Evolutionary conservation across 176 grass and related monocot species (phyloP), one percentile per base, ranked within the genome.

Genomic region (Melocanna baccifera): DNA sequence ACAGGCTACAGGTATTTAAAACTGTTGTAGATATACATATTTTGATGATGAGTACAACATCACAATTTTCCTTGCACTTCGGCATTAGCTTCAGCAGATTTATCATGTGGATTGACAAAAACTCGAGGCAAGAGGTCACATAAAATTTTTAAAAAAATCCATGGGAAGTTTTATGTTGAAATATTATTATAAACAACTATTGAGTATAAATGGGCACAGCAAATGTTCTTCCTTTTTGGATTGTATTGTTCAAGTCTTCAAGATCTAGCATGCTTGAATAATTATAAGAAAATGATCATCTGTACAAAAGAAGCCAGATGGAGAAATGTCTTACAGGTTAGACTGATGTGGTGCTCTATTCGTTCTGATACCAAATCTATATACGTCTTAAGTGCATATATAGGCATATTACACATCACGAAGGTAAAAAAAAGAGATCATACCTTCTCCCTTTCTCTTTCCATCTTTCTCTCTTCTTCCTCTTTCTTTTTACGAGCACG

Each of bases 401-500:
- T 15, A 62, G 13, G 19, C 46, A 81, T 39, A 55, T 46, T 26
- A 53, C 58, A 29, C 46, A 53, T 62, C 5, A 73, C 5, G 4
- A 67, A 84, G 46, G 45, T 69, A 73, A 56, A 85, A 5, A 43
- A 81, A 40, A 81, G 15, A 45, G 48, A 78, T 36, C 34, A 73
- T 80, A 96, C 96, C 91, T 96, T 99, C 22, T 99, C 96, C 84
- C 74, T 96, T 83, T 99, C 96, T 91, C 93, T 96, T 86, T 99
- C 96, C 86, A 91, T 96, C 88, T 78, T 92, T 91, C 46, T 99
- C 79, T 99, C 93, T 79, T 99, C 96, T 89, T 99, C 96, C 81
- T 99, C 96, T 94, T 99, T 99, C 89, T 96, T 99, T 84, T 89
- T 99, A 63, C 90, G 89, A 86, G 96, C 93, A 57, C 91, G 91